Evolutionary conservation across 805 yeast genomes (phyloP).

Genomic region (Schizosaccharomyces octosporus): DNA sequence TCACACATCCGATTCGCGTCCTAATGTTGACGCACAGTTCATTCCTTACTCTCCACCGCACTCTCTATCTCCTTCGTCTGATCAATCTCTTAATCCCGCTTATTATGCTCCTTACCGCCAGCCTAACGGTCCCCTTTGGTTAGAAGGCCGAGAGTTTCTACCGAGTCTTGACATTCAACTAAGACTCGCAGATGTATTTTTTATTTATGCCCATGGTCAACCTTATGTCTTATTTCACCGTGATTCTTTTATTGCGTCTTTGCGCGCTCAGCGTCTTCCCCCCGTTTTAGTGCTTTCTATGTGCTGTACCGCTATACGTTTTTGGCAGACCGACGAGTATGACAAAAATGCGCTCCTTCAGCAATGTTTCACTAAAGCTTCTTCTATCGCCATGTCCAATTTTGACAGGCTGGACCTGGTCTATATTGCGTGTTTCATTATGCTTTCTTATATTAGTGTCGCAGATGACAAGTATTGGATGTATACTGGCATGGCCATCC

Average conservation of each 20-base stretch:
- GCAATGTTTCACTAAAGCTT: not conserved
- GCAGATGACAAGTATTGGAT: not conserved
- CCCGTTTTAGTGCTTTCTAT: not conserved
- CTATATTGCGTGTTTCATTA: not conserved
- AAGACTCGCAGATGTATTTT: not conserved
- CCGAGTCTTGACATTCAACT: not conserved
- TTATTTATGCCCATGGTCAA: not conserved
- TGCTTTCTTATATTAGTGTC: not conserved
- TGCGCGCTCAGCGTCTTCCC: conserved; percentile 1
- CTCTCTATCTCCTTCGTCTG: not conserved
- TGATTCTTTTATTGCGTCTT: not conserved
- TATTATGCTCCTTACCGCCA: not conserved
- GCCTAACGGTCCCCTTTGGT: not conserved
- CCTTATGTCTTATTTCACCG: not conserved
- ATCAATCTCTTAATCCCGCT: not conserved
- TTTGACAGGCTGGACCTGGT: not conserved
- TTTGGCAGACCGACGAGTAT: not conserved
- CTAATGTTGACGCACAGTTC: too few species aligned
- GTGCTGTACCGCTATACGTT: not conserved
- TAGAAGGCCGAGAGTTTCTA: not conserved
- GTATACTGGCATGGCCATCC: not conserved
- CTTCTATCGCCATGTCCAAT: not conserved
- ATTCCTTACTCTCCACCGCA: not conserved
- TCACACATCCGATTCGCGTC: too few species aligned
- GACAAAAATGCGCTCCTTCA: not conserved